These are phyloP conservation scores for Ceratorhiza oryzae-sativae DNA, from an alignment of 1,284 basidiomycete genomes.

Conservation along the genomic window DNA sequence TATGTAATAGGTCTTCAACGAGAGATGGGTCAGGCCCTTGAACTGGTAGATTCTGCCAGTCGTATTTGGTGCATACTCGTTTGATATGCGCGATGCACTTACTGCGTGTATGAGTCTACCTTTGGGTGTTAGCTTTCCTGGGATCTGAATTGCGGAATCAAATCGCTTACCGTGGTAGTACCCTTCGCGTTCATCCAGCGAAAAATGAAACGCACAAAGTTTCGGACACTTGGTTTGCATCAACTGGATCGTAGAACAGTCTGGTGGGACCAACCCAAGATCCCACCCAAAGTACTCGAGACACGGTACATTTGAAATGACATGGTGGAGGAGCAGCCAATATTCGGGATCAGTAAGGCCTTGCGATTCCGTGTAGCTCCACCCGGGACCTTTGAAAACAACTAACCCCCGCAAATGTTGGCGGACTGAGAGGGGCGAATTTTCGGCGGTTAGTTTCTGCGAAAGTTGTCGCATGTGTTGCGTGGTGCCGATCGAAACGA, in stretches of 20 bases:
- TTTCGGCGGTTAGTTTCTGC: not conserved
- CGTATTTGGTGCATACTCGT: not conserved
- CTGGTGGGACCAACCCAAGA: not conserved
- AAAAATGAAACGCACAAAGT: not conserved
- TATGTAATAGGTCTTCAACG: not conserved
- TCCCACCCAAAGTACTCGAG: slow-evolving; percentile 7
- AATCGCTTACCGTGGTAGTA: not conserved
- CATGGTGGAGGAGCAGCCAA: not conserved
- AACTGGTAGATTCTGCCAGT: not conserved
- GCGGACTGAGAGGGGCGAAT: not conserved
- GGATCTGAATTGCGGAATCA: not conserved
- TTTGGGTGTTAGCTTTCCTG: no score
- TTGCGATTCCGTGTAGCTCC: not conserved
- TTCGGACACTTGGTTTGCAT: slow-evolving; percentile 1
- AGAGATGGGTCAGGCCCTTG: not conserved
- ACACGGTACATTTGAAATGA: not conserved
- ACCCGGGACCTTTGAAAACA: not conserved
- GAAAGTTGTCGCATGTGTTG: not conserved
- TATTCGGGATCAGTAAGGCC: not conserved
- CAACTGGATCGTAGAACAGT: not conserved
- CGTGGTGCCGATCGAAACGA: not conserved
- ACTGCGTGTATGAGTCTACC: not conserved
- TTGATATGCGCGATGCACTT: not conserved
- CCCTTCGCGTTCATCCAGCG: not conserved
- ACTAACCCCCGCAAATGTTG: not conserved